A percentile compares a stretch with the other conserved stretches of the same genome.
Conservation (phyloP, 345 rosid genomes). For the Fremontodendron californicum region DNA sequence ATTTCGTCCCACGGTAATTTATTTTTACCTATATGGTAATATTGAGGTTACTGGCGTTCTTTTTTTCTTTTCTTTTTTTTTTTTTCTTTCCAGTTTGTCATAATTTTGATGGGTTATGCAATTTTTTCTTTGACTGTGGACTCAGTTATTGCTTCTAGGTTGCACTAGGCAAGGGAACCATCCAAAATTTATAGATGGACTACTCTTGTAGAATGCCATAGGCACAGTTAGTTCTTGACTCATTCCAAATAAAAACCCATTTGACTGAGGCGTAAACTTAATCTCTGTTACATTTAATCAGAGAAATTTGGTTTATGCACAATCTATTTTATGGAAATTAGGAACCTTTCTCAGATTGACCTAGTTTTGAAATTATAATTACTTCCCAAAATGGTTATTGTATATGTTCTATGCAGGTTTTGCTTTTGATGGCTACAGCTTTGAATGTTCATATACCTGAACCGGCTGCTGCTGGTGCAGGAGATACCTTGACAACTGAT, state of each 20-base stretch:
- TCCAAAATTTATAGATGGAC: neutral
- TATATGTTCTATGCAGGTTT: conserved; percentile 40
- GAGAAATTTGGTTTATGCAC: neutral
- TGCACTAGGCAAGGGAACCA: neutral
- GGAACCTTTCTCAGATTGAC: neutral
- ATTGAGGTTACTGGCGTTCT: neutral
- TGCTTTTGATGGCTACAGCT: conserved; percentile 90
- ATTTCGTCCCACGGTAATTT: conserved; percentile 84
- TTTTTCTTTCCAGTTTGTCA: neutral
- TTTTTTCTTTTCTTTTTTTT: no score
- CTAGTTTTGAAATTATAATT: neutral
- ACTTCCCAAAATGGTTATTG: neutral
- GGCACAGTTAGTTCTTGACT: neutral
- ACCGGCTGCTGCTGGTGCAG: conserved; percentile 28
- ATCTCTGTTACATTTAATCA: neutral
- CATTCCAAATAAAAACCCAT: neutral
- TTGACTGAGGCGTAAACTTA: neutral
- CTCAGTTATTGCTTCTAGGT: neutral
- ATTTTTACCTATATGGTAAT: neutral
- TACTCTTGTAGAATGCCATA: neutral
- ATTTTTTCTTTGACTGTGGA: no score
- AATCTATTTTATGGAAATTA: neutral
- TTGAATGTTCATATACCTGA: conserved; percentile 51
- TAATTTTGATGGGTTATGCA: neutral
- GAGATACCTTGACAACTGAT: conserved; percentile 42